Conservation (phyloP, 495 filamentous ascomycete species). For the Parachaetomium inaequale region DNA sequence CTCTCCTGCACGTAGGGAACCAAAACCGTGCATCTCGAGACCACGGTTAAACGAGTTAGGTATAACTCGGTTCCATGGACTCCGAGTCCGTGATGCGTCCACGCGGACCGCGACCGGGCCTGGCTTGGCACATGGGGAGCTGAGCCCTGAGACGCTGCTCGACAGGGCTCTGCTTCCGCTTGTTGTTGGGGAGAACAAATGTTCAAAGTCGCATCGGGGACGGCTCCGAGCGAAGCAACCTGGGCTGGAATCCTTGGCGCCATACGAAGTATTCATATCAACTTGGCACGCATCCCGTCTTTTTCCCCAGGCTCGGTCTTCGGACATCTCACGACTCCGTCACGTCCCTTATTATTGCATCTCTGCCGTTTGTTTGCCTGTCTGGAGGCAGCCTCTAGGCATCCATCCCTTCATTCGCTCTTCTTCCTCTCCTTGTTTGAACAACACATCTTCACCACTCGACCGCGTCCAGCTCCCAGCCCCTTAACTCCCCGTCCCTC, state of each 20-base stretch:
- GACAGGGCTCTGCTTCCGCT: too few relatives aligned
- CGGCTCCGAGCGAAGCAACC: background rate
- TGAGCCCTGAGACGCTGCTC: too few relatives aligned
- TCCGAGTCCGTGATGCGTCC: too few relatives aligned
- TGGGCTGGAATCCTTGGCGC: background rate
- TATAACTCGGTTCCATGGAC: too few relatives aligned
- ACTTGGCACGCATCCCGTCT: background rate
- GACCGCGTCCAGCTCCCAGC: background rate
- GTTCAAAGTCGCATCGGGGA: background rate
- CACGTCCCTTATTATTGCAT: too few relatives aligned
- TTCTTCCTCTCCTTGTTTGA: background rate
- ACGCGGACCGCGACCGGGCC: too few relatives aligned
- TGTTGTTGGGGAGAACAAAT: background rate
- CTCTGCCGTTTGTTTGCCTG: background rate
- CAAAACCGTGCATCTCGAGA: too few relatives aligned
- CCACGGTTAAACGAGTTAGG: too few relatives aligned
- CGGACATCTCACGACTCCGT: background rate
- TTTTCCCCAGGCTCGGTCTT: slow-evolving; percentile 1
- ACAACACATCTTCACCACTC: background rate
- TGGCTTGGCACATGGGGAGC: too few relatives aligned
- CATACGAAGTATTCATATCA: background rate
- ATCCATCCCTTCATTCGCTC: background rate
- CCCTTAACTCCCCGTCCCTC: background rate
- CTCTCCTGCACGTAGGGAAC: too few relatives aligned
- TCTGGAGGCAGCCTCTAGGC: background rate